Evolutionary conservation across 2,329 filamentous ascomycete genomes (phyloP).

Genomic region (Zymoseptoria ardabiliae): DNA sequence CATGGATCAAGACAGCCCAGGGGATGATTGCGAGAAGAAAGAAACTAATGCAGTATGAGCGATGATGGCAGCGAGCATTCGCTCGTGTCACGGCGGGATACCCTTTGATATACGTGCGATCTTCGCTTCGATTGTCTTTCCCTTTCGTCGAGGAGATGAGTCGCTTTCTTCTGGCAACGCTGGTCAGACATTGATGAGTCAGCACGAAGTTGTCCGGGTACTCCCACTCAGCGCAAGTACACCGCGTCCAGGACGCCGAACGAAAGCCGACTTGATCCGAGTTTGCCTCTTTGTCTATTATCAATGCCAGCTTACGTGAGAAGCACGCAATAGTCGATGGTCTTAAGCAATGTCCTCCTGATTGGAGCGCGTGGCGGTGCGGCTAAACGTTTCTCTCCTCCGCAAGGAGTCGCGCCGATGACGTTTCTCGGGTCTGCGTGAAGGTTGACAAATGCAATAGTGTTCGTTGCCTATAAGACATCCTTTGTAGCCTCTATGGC

Average conservation of each 20-base stretch:
- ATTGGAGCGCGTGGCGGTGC: conserved; percentile 6
- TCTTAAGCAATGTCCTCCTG: conserved; percentile 7
- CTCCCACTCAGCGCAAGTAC: too few species aligned
- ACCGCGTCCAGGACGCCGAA: not conserved
- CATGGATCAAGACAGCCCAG: not conserved
- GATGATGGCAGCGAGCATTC: not conserved
- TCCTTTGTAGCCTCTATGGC: not conserved
- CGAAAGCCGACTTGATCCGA: not conserved
- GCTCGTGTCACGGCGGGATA: not conserved
- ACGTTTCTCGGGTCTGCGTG: not conserved
- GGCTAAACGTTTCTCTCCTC: conserved; percentile 2
- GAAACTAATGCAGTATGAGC: not conserved
- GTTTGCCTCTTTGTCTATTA: not conserved
- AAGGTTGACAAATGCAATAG: not conserved
- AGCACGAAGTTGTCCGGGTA: not conserved
- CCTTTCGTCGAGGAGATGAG: not conserved
- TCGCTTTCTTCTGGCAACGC: not conserved
- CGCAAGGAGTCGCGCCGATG: not conserved
- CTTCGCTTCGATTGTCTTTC: not conserved
- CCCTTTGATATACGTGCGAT: not conserved
- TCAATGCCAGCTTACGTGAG: not conserved
- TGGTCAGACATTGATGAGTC: not conserved
- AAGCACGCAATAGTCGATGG: conserved; percentile 7
- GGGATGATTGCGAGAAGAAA: not conserved
- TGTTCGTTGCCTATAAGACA: not conserved